phyloP scores from a whole-genome alignment of 495 filamentous ascomycete species.

The Lichina pygmaea region DNA sequence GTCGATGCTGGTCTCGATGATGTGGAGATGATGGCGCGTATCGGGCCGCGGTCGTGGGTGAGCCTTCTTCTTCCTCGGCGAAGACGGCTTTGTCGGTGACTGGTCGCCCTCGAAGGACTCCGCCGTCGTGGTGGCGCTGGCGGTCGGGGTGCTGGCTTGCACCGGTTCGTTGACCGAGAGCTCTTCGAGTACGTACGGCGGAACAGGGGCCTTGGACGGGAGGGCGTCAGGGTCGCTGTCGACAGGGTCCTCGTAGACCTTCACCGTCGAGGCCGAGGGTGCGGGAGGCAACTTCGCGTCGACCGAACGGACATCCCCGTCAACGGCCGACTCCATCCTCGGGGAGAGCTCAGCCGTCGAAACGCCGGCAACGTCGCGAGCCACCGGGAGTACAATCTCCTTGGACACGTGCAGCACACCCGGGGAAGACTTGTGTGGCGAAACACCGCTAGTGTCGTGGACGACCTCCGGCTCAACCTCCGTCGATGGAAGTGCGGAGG shows the following conservation, averaged over 20 bases:
- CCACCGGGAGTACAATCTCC: too few relatives aligned
- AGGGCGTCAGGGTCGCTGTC: neutral
- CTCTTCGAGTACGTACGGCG: neutral
- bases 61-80: neutral
- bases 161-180: neutral
- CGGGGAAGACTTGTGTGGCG: too few relatives aligned
- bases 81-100: neutral
- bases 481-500: too few relatives aligned
- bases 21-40: neutral
- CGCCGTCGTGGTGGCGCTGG: neutral
- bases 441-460: too few relatives aligned
- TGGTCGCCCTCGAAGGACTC: neutral
- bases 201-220: neutral
- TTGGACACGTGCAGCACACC: too few relatives aligned
- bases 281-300: neutral
- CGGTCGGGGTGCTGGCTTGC: neutral
- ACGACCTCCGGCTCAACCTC: too few relatives aligned
- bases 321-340: neutral
- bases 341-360: neutral
- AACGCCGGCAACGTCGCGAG: too few relatives aligned
- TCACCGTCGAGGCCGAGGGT: neutral
- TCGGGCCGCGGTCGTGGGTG: neutral
- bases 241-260: constrained; percentile 20
- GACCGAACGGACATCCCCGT: neutral
- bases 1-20: neutral